These are phyloP conservation scores for Malbranchea cinnamomea DNA, from an alignment of 2,329 filamentous ascomycete species.

Conservation along the genomic window DNA sequence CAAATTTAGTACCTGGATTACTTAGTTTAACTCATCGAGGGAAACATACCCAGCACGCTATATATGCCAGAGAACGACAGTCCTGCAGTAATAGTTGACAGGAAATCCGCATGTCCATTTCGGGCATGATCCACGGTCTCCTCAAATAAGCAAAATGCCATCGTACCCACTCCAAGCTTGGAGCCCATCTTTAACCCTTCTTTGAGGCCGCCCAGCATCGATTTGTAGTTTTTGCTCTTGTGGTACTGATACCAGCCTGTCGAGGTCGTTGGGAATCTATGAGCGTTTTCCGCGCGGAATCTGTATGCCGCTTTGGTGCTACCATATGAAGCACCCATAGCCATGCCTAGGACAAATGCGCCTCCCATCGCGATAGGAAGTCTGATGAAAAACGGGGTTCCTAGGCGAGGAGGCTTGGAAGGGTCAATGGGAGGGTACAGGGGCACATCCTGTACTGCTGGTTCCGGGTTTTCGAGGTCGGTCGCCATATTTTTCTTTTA, in stretches of 20 bases:
- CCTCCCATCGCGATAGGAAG: slow-evolving; percentile 49
- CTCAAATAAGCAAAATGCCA: slow-evolving; percentile 66
- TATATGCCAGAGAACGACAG: slow-evolving; percentile 74
- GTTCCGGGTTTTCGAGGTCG: no score
- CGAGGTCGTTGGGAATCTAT: slow-evolving; percentile 70
- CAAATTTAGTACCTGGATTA: slow-evolving; percentile 5
- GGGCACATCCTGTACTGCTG: no score
- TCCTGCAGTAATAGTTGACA: slow-evolving; percentile 70
- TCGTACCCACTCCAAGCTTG: slow-evolving; percentile 56
- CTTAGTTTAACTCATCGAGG: slow-evolving; percentile 6
- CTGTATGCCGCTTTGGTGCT: slow-evolving; percentile 60
- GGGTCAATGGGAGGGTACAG: no score
- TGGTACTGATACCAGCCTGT: slow-evolving; percentile 97
- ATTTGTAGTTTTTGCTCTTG: slow-evolving; percentile 90
- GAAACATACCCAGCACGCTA: slow-evolving; percentile 62
- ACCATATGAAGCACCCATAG: slow-evolving; percentile 57
- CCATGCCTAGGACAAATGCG: slow-evolving; percentile 54
- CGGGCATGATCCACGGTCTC: slow-evolving; percentile 61
- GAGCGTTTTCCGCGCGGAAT: slow-evolving; percentile 91
- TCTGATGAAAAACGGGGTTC: slow-evolving; percentile 49
- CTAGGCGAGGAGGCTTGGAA: slow-evolving; percentile 32
- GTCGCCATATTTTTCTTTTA: no score
- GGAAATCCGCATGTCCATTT: slow-evolving; percentile 50
- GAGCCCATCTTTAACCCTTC: slow-evolving; percentile 65
- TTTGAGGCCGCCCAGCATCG: slow-evolving; percentile 59